phyloP scores from a whole-genome alignment of 2,329 filamentous ascomycete species.

The Trichoderma atrobrunneum region DNA sequence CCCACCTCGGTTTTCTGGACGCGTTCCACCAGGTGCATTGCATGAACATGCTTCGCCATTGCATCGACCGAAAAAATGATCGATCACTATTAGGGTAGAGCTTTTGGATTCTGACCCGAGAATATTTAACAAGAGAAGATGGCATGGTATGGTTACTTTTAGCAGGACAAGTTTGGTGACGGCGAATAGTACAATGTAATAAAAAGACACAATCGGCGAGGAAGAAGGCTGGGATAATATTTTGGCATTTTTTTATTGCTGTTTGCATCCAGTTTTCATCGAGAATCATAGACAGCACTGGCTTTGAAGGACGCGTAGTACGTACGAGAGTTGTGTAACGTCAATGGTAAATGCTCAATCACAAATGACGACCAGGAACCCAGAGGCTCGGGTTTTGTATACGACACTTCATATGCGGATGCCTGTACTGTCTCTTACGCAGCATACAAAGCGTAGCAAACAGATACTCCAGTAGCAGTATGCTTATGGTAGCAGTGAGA shows the following conservation, averaged over 20 bases:
- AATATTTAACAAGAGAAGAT: not conserved
- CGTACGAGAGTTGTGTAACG: not conserved
- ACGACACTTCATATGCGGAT: not conserved
- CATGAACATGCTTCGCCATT: not conserved
- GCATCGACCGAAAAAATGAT: not conserved
- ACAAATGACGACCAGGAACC: not conserved
- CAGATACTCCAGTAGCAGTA: not conserved
- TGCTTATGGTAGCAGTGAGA: not conserved
- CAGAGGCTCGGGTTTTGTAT: not conserved
- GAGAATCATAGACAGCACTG: not conserved
- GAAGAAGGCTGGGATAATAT: not conserved
- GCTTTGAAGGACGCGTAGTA: not conserved
- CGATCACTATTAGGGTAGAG: not conserved
- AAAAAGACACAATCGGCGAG: not conserved
- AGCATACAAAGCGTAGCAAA: not conserved
- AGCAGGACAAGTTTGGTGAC: not conserved
- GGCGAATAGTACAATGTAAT: not conserved
- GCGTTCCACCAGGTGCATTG: not conserved
- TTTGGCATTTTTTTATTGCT: not conserved
- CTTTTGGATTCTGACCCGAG: not conserved
- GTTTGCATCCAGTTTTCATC: not conserved
- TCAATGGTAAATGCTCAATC: not conserved
- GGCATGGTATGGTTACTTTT: not conserved
- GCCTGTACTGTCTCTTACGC: not conserved
- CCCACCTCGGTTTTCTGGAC: not conserved